Evolutionary conservation across 768 basidiomycete species (phyloP).

Genomic region (Naganishia antarctica): DNA sequence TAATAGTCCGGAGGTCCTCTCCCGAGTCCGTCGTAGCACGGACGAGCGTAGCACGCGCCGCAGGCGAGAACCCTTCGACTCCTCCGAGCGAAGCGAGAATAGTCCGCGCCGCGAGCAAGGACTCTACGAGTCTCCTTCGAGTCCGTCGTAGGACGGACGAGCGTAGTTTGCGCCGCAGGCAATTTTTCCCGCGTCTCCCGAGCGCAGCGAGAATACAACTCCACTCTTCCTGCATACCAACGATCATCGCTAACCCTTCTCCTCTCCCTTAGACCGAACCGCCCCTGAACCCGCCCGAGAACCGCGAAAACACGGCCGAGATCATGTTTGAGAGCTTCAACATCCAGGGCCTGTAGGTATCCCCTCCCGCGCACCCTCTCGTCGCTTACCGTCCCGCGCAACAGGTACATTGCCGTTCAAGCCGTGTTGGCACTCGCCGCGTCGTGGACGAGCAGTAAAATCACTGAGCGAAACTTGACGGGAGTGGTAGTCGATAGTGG

Average conservation of each 20-base stretch:
- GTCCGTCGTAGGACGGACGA: no score
- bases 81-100: no score
- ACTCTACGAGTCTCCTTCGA: no score
- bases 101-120: no score
- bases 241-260: not conserved
- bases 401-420: constrained; percentile 87
- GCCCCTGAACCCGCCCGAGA: constrained; percentile 95
- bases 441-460: constrained; percentile 88
- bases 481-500: constrained; percentile 99
- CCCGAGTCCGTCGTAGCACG: no score
- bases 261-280: constrained; percentile 78
- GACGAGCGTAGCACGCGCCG: no score
- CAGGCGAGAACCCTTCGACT: no score
- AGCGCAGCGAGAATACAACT: no score
- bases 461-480: constrained; percentile 82
- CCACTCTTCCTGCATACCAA: no score
- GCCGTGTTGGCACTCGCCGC: constrained; percentile 97
- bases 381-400: not conserved
- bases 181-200: no score
- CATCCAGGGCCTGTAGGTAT: constrained; percentile 71
- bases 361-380: not conserved
- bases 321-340: constrained; percentile 99
- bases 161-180: no score
- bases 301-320: constrained; percentile 96
- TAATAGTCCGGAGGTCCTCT: no score